phyloP scores from a whole-genome alignment of 2,329 filamentous ascomycete genomes.

The Coniochaeta pulveracea region DNA sequence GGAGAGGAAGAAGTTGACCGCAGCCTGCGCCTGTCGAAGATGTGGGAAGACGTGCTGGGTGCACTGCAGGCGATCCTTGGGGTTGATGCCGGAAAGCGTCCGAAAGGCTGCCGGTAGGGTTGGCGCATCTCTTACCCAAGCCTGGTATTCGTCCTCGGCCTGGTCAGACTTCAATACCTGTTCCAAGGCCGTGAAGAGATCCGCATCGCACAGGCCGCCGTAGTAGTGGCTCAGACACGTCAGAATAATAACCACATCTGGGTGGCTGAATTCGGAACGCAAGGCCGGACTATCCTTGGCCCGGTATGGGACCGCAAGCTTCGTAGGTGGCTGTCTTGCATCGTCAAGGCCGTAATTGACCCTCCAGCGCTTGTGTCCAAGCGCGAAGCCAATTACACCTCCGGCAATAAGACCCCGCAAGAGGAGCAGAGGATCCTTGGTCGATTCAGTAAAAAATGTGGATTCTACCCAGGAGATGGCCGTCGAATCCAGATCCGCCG shows the following conservation, averaged over 20 bases:
- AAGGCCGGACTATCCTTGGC: slow-evolving; percentile 46
- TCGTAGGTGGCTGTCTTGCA: slow-evolving; percentile 24
- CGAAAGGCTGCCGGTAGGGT: slow-evolving; percentile 23
- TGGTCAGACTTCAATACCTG: slow-evolving; percentile 40
- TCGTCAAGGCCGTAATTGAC: slow-evolving; percentile 52
- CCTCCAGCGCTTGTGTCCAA: slow-evolving; percentile 49
- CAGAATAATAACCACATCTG: slow-evolving; percentile 43
- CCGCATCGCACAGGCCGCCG: slow-evolving; percentile 35
- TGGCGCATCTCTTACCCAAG: slow-evolving; percentile 29
- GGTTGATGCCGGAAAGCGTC: slow-evolving; percentile 40
- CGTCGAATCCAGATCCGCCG: slow-evolving; percentile 13
- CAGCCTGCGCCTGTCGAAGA: slow-evolving; percentile 37
- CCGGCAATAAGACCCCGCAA: slow-evolving; percentile 44
- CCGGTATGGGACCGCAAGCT: slow-evolving; percentile 45
- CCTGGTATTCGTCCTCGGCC: slow-evolving; percentile 34
- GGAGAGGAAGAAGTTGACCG: slow-evolving; percentile 53
- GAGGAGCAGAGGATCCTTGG: slow-evolving; percentile 28
- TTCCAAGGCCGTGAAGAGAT: slow-evolving; percentile 34
- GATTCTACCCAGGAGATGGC: slow-evolving; percentile 25
- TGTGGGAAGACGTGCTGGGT: slow-evolving; percentile 35
- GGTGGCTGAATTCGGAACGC: slow-evolving; percentile 51
- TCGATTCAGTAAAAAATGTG: slow-evolving; percentile 23
- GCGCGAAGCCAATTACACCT: slow-evolving; percentile 39
- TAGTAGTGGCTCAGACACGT: slow-evolving; percentile 48
- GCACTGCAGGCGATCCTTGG: slow-evolving; percentile 41